Evolutionary conservation across 2,329 filamentous ascomycete species (phyloP).

Genomic region (Aureobasidium uvarum): DNA sequence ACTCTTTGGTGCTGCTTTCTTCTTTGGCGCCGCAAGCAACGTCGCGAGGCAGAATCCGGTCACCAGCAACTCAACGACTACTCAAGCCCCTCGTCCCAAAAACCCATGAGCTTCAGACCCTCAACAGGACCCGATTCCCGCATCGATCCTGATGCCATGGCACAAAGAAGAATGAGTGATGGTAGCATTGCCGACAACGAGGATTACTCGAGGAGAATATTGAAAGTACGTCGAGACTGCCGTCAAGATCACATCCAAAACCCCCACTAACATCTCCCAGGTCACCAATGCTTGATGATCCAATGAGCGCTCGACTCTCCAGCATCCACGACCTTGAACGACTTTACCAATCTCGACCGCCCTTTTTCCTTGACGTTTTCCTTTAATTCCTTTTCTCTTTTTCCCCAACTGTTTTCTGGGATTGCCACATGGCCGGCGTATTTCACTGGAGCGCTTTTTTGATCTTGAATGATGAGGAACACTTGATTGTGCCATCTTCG

Average conservation of each 20-base stretch:
- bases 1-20: conserved; percentile 66
- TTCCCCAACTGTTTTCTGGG: conserved; percentile 10
- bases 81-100: conserved; percentile 62
- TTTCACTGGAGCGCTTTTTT: conserved; percentile 40
- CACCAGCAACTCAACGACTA: conserved; percentile 78
- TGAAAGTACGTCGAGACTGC: conserved; percentile 65
- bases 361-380: conserved; percentile 34
- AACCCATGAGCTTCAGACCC: conserved; percentile 47
- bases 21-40: conserved; percentile 74
- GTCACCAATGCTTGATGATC: conserved; percentile 30
- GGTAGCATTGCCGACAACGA: conserved; percentile 97
- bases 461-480: conserved; percentile 31
- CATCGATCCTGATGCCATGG: conserved; percentile 79
- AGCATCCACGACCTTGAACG: conserved; percentile 53
- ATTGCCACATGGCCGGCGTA: conserved; percentile 30
- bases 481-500: conserved; percentile 22
- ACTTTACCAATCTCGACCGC: conserved; percentile 50
- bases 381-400: background rate
- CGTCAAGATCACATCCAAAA: conserved; percentile 28
- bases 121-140: conserved; percentile 70
- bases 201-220: conserved; percentile 92
- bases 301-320: conserved; percentile 45
- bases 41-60: conserved; percentile 72
- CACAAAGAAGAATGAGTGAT: conserved; percentile 80
- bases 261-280: conserved; percentile 22